Conservation (phyloP, 345 rosid species). For the Cardamine occulta region DNA sequence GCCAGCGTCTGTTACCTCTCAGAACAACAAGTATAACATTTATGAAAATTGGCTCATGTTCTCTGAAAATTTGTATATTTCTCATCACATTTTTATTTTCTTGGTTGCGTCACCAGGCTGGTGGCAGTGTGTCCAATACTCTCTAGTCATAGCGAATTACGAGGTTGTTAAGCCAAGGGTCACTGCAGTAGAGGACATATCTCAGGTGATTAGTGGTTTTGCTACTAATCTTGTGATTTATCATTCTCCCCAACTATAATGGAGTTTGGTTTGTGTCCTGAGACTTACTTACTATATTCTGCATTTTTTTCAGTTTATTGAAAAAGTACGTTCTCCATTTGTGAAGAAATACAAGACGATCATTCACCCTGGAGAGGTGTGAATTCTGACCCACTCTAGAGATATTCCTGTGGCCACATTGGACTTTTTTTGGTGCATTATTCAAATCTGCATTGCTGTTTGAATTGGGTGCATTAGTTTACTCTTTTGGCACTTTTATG, state of each 20-base stretch:
- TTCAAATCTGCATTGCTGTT: slow-evolving; percentile 36
- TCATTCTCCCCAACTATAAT: background rate
- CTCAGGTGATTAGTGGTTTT: slow-evolving; percentile 54
- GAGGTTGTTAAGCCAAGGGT: slow-evolving; percentile 86
- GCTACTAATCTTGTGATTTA: background rate
- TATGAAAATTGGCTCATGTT: slow-evolving; percentile 25
- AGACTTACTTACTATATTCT: slow-evolving; percentile 30
- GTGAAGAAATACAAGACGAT: slow-evolving; percentile 95
- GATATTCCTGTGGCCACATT: background rate
- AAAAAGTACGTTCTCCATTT: slow-evolving; percentile 95
- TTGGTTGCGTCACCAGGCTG: slow-evolving; percentile 54
- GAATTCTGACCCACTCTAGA: slow-evolving; percentile 13
- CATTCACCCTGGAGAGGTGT: slow-evolving; percentile 97
- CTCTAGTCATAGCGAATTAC: slow-evolving; percentile 73
- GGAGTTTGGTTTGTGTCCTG: background rate
- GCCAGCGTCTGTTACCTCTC: slow-evolving; percentile 82
- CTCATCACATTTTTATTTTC: slow-evolving; percentile 18
- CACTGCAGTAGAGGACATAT: slow-evolving; percentile 85
- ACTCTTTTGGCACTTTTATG: too few species aligned
- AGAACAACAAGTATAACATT: slow-evolving; percentile 54
- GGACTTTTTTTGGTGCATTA: background rate
- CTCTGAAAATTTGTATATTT: background rate
- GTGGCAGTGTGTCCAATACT: slow-evolving; percentile 82
- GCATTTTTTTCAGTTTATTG: slow-evolving; percentile 68
- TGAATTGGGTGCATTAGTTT: background rate